Percentiles rank a stretch among this genome's conserved stretches.
These are phyloP conservation scores for Phytopythium sindhum DNA, from an alignment of 352 stramenopile genomes.

Conservation along the genomic window DNA sequence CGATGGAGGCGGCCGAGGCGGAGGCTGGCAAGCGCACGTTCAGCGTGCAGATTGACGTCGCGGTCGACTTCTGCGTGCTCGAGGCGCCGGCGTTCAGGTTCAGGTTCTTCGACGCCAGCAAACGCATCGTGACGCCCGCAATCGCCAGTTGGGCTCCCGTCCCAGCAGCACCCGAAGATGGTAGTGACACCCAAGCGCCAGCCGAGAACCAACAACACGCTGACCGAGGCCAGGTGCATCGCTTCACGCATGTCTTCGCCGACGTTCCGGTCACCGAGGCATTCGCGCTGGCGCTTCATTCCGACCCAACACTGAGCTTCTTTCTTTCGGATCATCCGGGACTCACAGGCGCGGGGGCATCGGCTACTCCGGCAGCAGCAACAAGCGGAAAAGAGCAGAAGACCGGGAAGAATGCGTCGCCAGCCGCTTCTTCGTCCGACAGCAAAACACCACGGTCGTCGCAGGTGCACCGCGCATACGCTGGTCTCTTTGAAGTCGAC, in stretches of 20 bases:
- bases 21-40: slow-evolving; percentile 49
- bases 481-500: slow-evolving; percentile 61
- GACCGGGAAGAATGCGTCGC: slow-evolving; percentile 6
- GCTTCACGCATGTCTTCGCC: slow-evolving; percentile 44
- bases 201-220: slow-evolving; percentile 3
- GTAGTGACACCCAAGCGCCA: slow-evolving; percentile 6
- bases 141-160: slow-evolving; percentile 11
- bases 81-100: slow-evolving; percentile 61
- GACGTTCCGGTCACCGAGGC: slow-evolving; percentile 49
- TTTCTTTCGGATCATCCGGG: slow-evolving; percentile 54
- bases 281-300: slow-evolving; percentile 40
- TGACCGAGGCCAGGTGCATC: slow-evolving; percentile 10
- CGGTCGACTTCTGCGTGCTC: slow-evolving; percentile 35
- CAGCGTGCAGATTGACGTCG: slow-evolving; percentile 56
- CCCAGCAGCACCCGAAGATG: neutral
- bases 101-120: slow-evolving; percentile 61
- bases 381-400: slow-evolving; percentile 30
- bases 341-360: slow-evolving; percentile 14
- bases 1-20: neutral
- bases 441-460: slow-evolving; percentile 8
- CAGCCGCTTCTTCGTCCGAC: slow-evolving; percentile 8
- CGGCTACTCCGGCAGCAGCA: slow-evolving; percentile 4
- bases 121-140: slow-evolving; percentile 39
- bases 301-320: slow-evolving; percentile 60
- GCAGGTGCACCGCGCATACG: slow-evolving; percentile 24